These are phyloP conservation scores for Noccaea bulbosa DNA, from an alignment of 345 rosid genomes.

Conservation along the genomic window DNA sequence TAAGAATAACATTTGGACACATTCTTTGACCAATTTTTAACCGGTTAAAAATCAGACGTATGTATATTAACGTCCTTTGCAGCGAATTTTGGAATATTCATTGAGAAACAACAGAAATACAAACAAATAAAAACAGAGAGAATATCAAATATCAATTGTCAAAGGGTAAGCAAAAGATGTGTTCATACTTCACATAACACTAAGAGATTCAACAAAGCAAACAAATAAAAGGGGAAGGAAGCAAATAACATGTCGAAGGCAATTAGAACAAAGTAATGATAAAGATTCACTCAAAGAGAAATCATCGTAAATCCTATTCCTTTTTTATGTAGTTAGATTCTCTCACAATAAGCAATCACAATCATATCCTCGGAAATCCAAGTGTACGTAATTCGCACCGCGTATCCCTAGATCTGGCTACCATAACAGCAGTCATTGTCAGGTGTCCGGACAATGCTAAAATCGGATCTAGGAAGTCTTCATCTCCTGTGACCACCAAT, in stretches of 20 bases:
- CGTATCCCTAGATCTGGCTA: too few relatives aligned
- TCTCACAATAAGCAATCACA: too few relatives aligned
- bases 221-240: background rate
- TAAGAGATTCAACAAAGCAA: constrained; percentile 15
- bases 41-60: too few relatives aligned
- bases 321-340: too few relatives aligned
- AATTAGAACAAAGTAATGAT: constrained; percentile 16
- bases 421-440: too few relatives aligned
- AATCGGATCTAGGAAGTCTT: too few relatives aligned
- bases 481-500: too few relatives aligned
- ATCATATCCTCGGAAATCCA: too few relatives aligned
- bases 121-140: background rate
- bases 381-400: too few relatives aligned
- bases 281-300: background rate
- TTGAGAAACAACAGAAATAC: background rate
- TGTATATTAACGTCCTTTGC: background rate
- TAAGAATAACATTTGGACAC: too few relatives aligned
- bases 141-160: background rate
- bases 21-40: too few relatives aligned
- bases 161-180: constrained; percentile 20
- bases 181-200: constrained; percentile 28
- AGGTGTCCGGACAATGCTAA: too few relatives aligned
- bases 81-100: background rate
- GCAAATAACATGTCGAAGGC: constrained; percentile 24
- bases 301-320: background rate